Base-by-base conservation (phyloP, 2,329 filamentous ascomycete genomes). In the Capronia coronata region DNA sequence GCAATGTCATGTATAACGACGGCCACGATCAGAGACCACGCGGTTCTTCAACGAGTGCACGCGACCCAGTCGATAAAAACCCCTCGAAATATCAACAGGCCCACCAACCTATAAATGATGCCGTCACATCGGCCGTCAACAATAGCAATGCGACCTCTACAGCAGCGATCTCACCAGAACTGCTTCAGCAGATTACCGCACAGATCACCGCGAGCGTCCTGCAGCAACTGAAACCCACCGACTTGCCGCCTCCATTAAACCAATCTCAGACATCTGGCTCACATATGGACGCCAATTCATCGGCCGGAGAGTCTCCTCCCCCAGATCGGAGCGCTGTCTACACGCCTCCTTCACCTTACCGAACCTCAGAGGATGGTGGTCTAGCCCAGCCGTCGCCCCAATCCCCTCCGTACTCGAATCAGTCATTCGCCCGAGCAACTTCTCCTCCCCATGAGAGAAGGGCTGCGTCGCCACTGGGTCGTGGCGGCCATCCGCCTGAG, bases 151-250 rank as follows among this genome's bases (percentile, higher is more conserved):
- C 51, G 34, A 65, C 71, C 7, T 67, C 72, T 7, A 70, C 69
- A 50, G 49, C 48, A 18, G 71, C 74, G 32, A 67, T 84, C 10
- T 75, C 80, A 44, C 79, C 79, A 1, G 76, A 80, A 6, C 68
- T 84, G 18, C 73, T 84, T 43, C 75, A 77, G 41, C 75, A 80
- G 53, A 79, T 83, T 57, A 62, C 59, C 6, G 56, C 59, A 23
- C 75, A 80, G 55, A 80, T 83, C 57, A 81, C 77, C 1, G 74
- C 75, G 47, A 75, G 70, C 48, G 74, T 80, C 21, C 76, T 80
- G 41, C 77, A 79, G 62, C 76, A 82, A 50, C 69, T 80, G 57
- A 79, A 75, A 59, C 68, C 66, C 34, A 67, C 71, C 41, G 70
- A 69, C 39, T 52, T 71, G 9, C 34, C 51, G 61, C 66, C 46